Base-by-base conservation (phyloP, 2,329 filamentous ascomycete genomes). In the Aureobasidium mangrovei region DNA sequence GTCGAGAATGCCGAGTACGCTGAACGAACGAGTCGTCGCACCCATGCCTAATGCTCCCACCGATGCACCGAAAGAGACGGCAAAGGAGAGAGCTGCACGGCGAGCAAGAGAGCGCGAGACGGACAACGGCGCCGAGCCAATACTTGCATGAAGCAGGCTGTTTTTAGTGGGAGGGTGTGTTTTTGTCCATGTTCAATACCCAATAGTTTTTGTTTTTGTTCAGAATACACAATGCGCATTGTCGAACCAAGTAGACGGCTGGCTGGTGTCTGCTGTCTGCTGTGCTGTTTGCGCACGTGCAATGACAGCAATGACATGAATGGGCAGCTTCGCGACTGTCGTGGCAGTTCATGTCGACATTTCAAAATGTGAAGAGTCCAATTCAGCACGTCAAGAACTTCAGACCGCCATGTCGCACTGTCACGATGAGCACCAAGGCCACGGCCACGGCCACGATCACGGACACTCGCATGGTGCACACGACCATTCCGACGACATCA, bases 401-500 rank as follows among this genome's bases (percentile, higher is more conserved):
- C 28, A 27, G 27, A 26, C 6, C 57, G 46, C n/a, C 26, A 73
- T 74, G 72, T 65, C 67, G 32, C 72, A 75, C 58, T 74, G 73
- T 58, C 77, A 81, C 59, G 72, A 75, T 59, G 72, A 75, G 56
- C 65, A 68, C 54, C 57, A 67, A 47, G 64, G 67, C 61, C 69
- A 75, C 60, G 64, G 67, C 48, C 69, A 75, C 57, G 66, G 66
- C 29, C 73, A 78, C 62, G 75, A 69, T 55, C 73, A 77, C 58
- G 73, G 74, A 60, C 77, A 81, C 61, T 76, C 75, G 56, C 75
- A 83, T 62, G 72, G 77, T 62, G 75, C 77, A 59, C 90, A 96
- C 69, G 90, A 95, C 70, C 91, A 96, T 72, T 85, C 81, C 44
- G 88, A 97, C 74, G 91, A 97, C 74, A 82, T 95, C 63, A 91